Base-by-base conservation (phyloP, 495 filamentous ascomycete species). In the Lophiostoma macrostomum region DNA sequence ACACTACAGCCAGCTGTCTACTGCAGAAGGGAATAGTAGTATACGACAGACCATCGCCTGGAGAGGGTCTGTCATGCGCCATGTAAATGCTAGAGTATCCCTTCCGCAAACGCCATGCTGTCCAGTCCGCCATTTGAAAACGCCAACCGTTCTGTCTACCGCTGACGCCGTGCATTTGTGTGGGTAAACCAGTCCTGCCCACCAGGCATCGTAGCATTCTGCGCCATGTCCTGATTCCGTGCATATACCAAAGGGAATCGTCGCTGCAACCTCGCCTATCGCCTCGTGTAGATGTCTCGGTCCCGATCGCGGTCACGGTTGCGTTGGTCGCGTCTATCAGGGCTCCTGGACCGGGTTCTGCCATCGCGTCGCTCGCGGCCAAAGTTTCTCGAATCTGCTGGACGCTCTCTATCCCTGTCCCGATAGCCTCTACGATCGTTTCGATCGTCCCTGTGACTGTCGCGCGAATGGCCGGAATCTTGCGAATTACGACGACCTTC, bases 401-500 rank as follows among this genome's bases (percentile, higher is more conserved):
- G 46, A n/a, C 60, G 30, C n/a, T n/a, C n/a, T n/a, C n/a, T n/a
- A 7, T 64, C 60, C 22, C 50, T 40, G 28, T 54, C 45, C 27
- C 52, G 40, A 34, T 38, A 64, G n/a, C 29, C 42, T 36, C 60
- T 36, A 8, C 56, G 50, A 16, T 60, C 60, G 1, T 38, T 43
- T 4, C 52, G 49, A 20, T 59, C 50, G 18, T 55, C 53, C 13
- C 31, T 16, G 29, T 47, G 40, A 8, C 39, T 50, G 19, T 63
- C 60, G 28, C 53, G 42, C 11, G 60, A 63, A 37, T 63, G 48
- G 11, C 60, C 54, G 0, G 60, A 63, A 27, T 63, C 60, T 40
- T 38, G 42, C 25, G 60, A 63, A 25, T 54, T 54, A 14, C 60
- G 60, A 14, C 60, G 60, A 18, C 34, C 60, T 38, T 58, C 50